A percentile compares a stretch with the other conserved stretches of the same genome.
phyloP scores from a whole-genome alignment of 1,139 yeast species.

The Yarrowia galli region DNA sequence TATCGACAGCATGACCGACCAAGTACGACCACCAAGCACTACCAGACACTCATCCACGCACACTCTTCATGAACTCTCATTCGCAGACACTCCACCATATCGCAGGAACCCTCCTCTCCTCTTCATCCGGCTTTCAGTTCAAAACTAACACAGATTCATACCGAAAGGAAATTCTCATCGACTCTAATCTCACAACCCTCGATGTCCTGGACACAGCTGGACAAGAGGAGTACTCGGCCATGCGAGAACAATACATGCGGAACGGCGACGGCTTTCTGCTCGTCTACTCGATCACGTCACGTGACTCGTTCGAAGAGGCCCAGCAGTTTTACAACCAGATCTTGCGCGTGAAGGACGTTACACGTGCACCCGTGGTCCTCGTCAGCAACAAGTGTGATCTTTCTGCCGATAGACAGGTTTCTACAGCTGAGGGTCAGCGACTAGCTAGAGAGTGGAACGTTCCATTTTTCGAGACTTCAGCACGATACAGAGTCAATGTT shows the following conservation, averaged over 20 bases:
- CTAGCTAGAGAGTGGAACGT: slow-evolving; percentile 70
- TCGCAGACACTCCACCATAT: too few species aligned
- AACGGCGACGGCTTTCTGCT: slow-evolving; percentile 34
- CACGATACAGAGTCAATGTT: slow-evolving; percentile 91
- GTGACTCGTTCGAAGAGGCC: slow-evolving; percentile 80
- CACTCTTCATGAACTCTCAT: too few species aligned
- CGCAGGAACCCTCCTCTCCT: too few species aligned
- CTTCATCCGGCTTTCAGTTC: too few species aligned
- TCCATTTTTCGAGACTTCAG: slow-evolving; percentile 90
- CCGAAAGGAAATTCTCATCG: slow-evolving; percentile 24
- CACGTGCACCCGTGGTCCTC: slow-evolving; percentile 52
- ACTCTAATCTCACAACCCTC: slow-evolving; percentile 28
- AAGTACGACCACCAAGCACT: too few species aligned
- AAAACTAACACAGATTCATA: slow-evolving; percentile 53
- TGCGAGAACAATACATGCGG: slow-evolving; percentile 36
- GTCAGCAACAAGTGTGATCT: slow-evolving; percentile 64
- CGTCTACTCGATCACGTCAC: slow-evolving; percentile 77
- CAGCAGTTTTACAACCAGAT: slow-evolving; percentile 83
- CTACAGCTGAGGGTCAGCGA: slow-evolving; percentile 79
- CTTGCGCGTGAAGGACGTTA: slow-evolving; percentile 58
- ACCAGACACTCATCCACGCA: too few species aligned
- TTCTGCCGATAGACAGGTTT: slow-evolving; percentile 67
- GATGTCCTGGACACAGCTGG: slow-evolving; percentile 34
- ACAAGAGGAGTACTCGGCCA: slow-evolving; percentile 34
- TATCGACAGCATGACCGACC: too few species aligned